These are phyloP conservation scores for Amylocystis lapponica DNA, from an alignment of 768 basidiomycete genomes.

Conservation along the genomic window DNA sequence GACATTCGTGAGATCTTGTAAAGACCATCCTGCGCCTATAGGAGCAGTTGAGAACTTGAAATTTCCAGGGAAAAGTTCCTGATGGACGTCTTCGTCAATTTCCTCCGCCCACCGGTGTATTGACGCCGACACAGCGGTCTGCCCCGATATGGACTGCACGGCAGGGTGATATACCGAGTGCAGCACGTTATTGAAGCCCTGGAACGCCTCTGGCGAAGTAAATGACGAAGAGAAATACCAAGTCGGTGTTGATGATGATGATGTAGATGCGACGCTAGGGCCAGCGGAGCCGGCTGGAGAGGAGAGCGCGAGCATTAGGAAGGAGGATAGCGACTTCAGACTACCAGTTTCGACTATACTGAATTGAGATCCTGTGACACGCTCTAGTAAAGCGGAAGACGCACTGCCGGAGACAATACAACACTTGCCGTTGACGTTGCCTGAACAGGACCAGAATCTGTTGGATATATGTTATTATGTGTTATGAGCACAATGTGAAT, in stretches of 20 bases:
- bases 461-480: neutral
- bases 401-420: slow-evolving; percentile 57
- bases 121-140: neutral
- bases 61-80: slow-evolving; percentile 28
- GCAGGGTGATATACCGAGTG: slow-evolving; percentile 15
- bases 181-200: slow-evolving; percentile 46
- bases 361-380: too few relatives aligned
- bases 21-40: slow-evolving; percentile 10
- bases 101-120: slow-evolving; percentile 29
- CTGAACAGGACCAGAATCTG: slow-evolving; percentile 27
- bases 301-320: slow-evolving; percentile 47
- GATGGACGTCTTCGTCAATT: slow-evolving; percentile 30
- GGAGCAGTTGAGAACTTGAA: slow-evolving; percentile 11
- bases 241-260: slow-evolving; percentile 31
- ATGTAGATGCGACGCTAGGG: neutral
- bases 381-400: too few relatives aligned
- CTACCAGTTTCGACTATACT: slow-evolving; percentile 68
- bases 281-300: slow-evolving; percentile 5
- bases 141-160: neutral
- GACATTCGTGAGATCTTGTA: slow-evolving; percentile 19
- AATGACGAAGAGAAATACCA: slow-evolving; percentile 70
- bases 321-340: slow-evolving; percentile 68
- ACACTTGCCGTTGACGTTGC: slow-evolving; percentile 63
- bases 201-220: slow-evolving; percentile 41
- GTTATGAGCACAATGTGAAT: neutral